These are phyloP conservation scores for Clonostachys rosea DNA, from an alignment of 2,329 filamentous ascomycete genomes.

Conservation along the genomic window DNA sequence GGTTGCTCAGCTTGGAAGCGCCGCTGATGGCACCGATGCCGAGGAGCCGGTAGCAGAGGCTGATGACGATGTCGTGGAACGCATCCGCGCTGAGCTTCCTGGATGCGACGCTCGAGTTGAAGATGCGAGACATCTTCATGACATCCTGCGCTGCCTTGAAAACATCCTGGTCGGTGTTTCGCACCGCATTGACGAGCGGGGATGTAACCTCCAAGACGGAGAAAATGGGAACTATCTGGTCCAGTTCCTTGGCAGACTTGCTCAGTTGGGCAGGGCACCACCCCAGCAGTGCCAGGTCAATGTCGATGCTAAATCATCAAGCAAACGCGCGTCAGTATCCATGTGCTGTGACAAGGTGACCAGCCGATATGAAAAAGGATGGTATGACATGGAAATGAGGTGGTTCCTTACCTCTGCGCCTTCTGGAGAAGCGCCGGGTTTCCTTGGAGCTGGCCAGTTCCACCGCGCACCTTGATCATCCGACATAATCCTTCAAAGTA, in stretches of 20 bases:
- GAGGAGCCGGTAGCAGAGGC: conserved; percentile 16
- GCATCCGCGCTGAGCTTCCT: conserved; percentile 8
- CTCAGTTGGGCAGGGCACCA: neutral
- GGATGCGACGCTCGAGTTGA: conserved; percentile 2
- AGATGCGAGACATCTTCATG: conserved; percentile 3
- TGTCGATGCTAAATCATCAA: conserved; percentile 3
- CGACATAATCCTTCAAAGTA: conserved; percentile 20
- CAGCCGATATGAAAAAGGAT: neutral
- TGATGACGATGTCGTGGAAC: conserved; percentile 16
- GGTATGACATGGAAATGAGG: neutral
- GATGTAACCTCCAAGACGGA: conserved; percentile 3
- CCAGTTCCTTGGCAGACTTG: conserved; percentile 1
- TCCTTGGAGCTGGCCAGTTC: conserved; percentile 9
- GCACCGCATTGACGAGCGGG: conserved; percentile 3
- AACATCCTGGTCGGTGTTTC: conserved; percentile 2
- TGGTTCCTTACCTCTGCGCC: conserved; percentile 1
- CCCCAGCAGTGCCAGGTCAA: conserved; percentile 4
- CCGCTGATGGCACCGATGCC: conserved; percentile 6
- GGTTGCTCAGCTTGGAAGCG: neutral
- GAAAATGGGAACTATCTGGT: conserved; percentile 3
- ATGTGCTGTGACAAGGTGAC: neutral
- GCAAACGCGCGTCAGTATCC: neutral
- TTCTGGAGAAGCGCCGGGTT: conserved; percentile 4
- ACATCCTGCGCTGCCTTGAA: neutral
- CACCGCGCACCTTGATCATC: conserved; percentile 22